A percentile compares a stretch with the other conserved stretches of the same genome.
phyloP scores from a whole-genome alignment of 2,329 filamentous ascomycete genomes.

The Knoxdaviesia capensis region DNA sequence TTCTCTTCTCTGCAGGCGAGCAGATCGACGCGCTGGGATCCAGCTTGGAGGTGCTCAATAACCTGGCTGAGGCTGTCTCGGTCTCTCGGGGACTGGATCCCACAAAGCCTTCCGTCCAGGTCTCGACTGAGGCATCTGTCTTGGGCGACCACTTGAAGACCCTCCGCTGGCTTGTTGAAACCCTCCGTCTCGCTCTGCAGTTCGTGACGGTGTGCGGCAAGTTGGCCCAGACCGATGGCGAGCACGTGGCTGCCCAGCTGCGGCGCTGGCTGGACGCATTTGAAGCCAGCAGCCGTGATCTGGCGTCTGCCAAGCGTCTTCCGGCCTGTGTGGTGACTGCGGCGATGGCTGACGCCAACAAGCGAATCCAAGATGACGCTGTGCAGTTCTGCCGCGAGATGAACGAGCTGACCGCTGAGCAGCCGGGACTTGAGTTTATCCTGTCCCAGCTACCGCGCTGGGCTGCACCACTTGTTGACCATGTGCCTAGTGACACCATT shows the following conservation, averaged over 20 bases:
- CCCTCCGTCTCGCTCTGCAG: constrained; percentile 41
- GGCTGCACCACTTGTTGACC: constrained; percentile 20
- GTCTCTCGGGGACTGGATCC: too few relatives aligned
- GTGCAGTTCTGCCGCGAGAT: constrained; percentile 20
- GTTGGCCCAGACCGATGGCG: constrained; percentile 33
- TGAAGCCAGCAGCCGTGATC: constrained; percentile 18
- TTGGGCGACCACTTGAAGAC: not conserved
- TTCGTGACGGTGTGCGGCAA: constrained; percentile 47
- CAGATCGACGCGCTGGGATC: constrained; percentile 1
- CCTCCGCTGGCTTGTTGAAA: constrained; percentile 42
- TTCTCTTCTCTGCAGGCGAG: constrained; percentile 10
- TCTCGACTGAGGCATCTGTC: too few relatives aligned
- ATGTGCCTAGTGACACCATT: constrained; percentile 3
- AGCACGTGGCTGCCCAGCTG: constrained; percentile 22
- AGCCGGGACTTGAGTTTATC: constrained; percentile 42
- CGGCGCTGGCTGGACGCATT: constrained; percentile 28
- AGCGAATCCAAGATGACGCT: constrained; percentile 16
- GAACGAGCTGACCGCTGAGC: constrained; percentile 13
- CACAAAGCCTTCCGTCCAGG: too few relatives aligned
- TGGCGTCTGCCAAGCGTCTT: constrained; percentile 23
- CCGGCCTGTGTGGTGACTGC: constrained; percentile 29
- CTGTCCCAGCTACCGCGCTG: constrained; percentile 47
- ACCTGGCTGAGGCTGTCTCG: constrained; percentile 1
- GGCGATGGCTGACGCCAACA: constrained; percentile 13
- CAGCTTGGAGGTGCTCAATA: not conserved